Conservation (phyloP, 441 rosid genomes). For the Adansonia madagascariensis region DNA sequence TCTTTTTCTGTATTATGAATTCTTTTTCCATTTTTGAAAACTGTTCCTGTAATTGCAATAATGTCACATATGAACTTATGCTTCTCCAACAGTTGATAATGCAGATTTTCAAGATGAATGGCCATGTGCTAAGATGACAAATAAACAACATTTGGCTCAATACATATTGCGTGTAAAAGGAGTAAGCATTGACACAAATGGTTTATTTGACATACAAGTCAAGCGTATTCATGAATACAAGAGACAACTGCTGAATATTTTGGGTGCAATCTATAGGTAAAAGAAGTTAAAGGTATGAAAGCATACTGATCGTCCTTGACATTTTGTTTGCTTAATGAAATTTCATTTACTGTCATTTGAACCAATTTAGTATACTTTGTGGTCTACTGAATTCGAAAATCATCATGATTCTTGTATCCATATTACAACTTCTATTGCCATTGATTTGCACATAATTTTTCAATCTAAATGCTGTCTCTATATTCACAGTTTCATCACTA, state of each 20-base stretch:
- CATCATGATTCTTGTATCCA: background rate
- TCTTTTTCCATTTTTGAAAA: background rate
- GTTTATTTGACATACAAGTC: slow-evolving; percentile 95
- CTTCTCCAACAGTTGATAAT: slow-evolving; percentile 70
- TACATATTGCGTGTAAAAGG: slow-evolving; percentile 80
- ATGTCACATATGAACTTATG: slow-evolving; percentile 31
- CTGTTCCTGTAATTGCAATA: background rate
- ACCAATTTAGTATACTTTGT: background rate
- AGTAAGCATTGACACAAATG: slow-evolving; percentile 73
- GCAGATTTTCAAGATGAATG: slow-evolving; percentile 84
- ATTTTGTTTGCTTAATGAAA: background rate
- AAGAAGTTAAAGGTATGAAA: slow-evolving; percentile 84
- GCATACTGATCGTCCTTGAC: background rate
- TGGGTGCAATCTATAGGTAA: slow-evolving; percentile 86
- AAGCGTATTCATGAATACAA: slow-evolving; percentile 99
- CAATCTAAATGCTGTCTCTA: slow-evolving; percentile 11
- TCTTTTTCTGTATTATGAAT: background rate
- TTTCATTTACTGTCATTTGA: slow-evolving; percentile 4
- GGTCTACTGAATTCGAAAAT: background rate
- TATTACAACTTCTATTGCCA: background rate
- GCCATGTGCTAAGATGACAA: slow-evolving; percentile 93
- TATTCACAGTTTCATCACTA: background rate
- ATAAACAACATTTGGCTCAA: slow-evolving; percentile 78
- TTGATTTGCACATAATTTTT: background rate
- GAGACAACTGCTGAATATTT: slow-evolving; percentile 92